A percentile compares a stretch with the other conserved stretches of the same genome.
Conservation (phyloP, 1,284 basidiomycete genomes). For the Malassezia slooffiae region DNA sequence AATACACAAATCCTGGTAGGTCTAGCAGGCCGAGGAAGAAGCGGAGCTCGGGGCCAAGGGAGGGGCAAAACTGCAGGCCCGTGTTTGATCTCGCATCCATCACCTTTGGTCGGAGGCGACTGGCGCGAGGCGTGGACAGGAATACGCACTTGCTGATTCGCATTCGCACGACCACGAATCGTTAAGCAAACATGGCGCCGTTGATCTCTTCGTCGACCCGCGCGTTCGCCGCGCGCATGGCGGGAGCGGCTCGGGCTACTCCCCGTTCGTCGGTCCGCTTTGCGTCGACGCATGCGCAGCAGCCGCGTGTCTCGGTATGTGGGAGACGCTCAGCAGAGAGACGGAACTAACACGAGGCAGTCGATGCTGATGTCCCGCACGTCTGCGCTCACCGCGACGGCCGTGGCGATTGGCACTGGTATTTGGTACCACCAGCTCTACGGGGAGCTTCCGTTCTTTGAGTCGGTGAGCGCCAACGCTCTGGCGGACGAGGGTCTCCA, state of each 20-base stretch:
- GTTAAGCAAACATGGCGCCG: constrained; percentile 15
- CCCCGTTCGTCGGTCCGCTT: constrained; percentile 18
- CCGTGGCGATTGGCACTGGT: constrained; percentile 72
- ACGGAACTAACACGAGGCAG: constrained; percentile 14
- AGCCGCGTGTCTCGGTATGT: constrained; percentile 18
- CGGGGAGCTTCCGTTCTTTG: constrained; percentile 53
- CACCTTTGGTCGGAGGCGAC: constrained; percentile 14
- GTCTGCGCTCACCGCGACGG: constrained; percentile 65
- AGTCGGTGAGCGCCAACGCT: constrained; percentile 33
- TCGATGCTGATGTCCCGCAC: constrained; percentile 60
- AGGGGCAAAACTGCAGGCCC: constrained; percentile 12
- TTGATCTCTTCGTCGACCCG: constrained; percentile 14
- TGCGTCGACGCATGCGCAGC: constrained; percentile 33
- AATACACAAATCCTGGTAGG: constrained; percentile 4
- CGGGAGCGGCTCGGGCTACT: neutral
- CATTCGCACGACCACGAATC: too few species aligned
- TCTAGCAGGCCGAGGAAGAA: constrained; percentile 1
- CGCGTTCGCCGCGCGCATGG: constrained; percentile 7
- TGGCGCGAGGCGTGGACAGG: constrained; percentile 3
- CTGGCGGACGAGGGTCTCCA: constrained; percentile 81
- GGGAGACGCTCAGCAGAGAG: too few species aligned
- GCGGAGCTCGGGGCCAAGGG: constrained; percentile 4
- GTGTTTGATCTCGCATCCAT: constrained; percentile 14
- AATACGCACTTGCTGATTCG: constrained; percentile 1
- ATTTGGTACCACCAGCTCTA: constrained; percentile 94